Evolutionary conservation across 106 monocot species (phyloP), one percentile per base, ranked within the genome.

Genomic region (Dioscorea dumetorum): DNA sequence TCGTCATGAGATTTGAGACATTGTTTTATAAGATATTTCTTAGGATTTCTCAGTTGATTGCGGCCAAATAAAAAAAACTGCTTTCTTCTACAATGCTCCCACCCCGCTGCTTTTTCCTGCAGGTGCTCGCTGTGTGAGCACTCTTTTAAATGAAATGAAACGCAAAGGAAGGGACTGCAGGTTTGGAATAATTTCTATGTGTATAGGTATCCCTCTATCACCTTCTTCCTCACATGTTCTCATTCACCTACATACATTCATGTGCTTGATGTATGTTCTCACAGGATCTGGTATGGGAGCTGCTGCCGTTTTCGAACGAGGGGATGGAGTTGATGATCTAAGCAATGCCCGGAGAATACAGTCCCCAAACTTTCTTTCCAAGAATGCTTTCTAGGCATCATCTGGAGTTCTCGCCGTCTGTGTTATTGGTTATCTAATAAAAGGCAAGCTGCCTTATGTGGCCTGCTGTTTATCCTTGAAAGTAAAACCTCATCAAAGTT

Each of bases 51-150:
- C 10, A 41, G 41, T 41, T 41, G 6, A 6, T 41, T 41, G 41
- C 41, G 6, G 41, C 41, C 41, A 41, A 10, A 41, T 10, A 41
- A 41, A 41, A 1, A 8, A 4, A 41, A 41, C 3, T 41, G 5
- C 6, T 41, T 5, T 8, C 10, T 41, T 6, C 28, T 28, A 28
- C 28, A 28, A 28, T 28, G 28, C 28, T 28, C 3, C 1, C 28
- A 3, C 3, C 28, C 28, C 28, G 49, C 58, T 79, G 22, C 23
- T 51, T 69, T 64, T 65, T 13, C 21, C 22, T 48, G 13, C 58
- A 99, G 99, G 99, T 17, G 99, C 99, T 16, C 90, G 93, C n/a
- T 90, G 90, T 54, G 90, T 99, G 24, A 83, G 87, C 50, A 99
- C 99, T 61, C 71, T 99, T 23, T 67, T 90, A 61, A 82, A 99